Percentiles rank a stretch among this genome's conserved stretches.
Conservation (phyloP, 2,329 filamentous ascomycete genomes). For the Hymenoscyphus linearis region DNA sequence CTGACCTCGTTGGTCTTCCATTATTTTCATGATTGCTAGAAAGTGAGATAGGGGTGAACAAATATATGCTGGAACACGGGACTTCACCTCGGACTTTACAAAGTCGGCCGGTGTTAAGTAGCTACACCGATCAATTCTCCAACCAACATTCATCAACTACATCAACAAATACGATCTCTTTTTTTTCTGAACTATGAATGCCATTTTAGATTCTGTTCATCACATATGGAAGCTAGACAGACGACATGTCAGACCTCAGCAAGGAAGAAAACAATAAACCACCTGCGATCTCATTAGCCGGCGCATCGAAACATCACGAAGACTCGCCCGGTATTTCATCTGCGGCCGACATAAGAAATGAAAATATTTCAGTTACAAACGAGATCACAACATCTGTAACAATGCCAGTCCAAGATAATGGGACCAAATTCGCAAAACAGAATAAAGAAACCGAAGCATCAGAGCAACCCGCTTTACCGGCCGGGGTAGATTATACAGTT, state of each 20-base stretch:
- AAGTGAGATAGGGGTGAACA: too few species aligned
- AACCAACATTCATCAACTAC: neutral
- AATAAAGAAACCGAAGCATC: neutral
- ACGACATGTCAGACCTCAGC: neutral
- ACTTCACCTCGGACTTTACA: neutral
- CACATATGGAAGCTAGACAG: neutral
- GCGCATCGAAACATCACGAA: neutral
- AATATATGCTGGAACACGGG: neutral
- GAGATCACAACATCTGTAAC: neutral
- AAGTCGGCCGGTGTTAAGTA: neutral
- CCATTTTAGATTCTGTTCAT: neutral
- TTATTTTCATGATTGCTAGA: too few species aligned
- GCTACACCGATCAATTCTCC: neutral
- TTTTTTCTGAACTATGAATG: neutral
- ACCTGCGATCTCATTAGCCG: neutral
- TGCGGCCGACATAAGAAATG: neutral
- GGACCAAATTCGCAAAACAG: too few species aligned
- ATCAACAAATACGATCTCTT: neutral
- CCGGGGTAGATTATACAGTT: constrained; percentile 10
- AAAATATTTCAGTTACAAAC: neutral
- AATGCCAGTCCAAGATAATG: neutral
- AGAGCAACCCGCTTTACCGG: neutral
- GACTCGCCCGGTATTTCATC: neutral
- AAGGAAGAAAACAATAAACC: neutral
- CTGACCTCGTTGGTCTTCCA: too few species aligned